A percentile compares a stretch with the other conserved stretches of the same genome.
These are phyloP conservation scores for Mortierella alpina DNA, from an alignment of 192 early-diverging fungal species.

Conservation along the genomic window DNA sequence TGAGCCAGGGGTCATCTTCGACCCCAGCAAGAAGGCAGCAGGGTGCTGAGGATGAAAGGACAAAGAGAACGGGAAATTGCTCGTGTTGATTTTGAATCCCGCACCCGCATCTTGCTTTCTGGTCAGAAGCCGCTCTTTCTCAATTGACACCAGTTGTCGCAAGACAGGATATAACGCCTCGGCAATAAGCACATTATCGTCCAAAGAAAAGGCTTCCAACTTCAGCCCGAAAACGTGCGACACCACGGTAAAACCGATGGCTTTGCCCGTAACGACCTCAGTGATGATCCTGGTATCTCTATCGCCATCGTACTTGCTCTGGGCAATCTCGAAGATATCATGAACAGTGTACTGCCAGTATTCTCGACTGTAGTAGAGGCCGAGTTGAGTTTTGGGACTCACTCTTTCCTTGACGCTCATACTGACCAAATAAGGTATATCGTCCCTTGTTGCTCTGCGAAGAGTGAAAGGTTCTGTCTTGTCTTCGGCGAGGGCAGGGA, in stretches of 20 bases:
- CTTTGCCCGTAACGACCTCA: slow-evolving; percentile 23
- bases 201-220: slow-evolving; percentile 17
- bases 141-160: neutral
- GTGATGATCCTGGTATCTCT: slow-evolving; percentile 17
- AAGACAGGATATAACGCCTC: slow-evolving; percentile 29
- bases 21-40: neutral
- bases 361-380: slow-evolving; percentile 12
- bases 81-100: slow-evolving; percentile 4
- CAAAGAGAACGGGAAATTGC: neutral
- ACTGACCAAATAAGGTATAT: slow-evolving; percentile 22
- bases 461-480: slow-evolving; percentile 21
- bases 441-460: slow-evolving; percentile 16
- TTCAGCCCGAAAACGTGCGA: slow-evolving; percentile 5
- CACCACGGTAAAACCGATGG: slow-evolving; percentile 13
- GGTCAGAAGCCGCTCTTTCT: slow-evolving; percentile 3
- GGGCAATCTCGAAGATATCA: slow-evolving; percentile 8
- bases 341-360: slow-evolving; percentile 39
- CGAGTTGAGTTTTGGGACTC: slow-evolving; percentile 3
- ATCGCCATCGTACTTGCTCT: neutral
- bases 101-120: slow-evolving; percentile 9
- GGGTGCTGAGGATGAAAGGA: slow-evolving; percentile 18
- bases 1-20: neutral
- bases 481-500: slow-evolving; percentile 13
- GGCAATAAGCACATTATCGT: neutral
- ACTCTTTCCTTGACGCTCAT: slow-evolving; percentile 9